Evolutionary conservation across 768 basidiomycete genomes (phyloP), one percentile per base, ranked within the genome.

Genomic region (Boletus huronensis): DNA sequence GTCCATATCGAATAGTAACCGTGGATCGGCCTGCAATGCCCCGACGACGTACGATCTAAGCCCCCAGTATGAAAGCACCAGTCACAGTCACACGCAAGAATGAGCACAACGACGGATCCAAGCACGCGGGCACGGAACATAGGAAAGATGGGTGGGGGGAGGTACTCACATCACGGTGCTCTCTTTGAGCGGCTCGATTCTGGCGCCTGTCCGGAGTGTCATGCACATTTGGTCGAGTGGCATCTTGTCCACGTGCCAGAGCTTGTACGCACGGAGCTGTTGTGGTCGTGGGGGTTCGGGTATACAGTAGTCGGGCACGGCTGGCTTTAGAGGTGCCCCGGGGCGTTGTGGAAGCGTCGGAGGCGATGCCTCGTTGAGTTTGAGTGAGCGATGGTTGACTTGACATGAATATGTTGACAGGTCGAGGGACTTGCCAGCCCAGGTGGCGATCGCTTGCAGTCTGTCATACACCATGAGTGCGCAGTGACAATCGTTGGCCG

Each of bases 401-500:
- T 72, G 65, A 19, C 61, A 52, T 5, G 74, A 70, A 45, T 63
- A 73, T 14, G 38, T 53, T 5, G 52, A 48, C 11, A 54, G 41
- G 13, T 60, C 53, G 38, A 75, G 39, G 26, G 47, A 47, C 28
- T 55, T 58, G 21, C 58, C 56, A 11, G 60, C 36, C 17, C 61
- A 49, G 17, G 54, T 43, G 2, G 76, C 76, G 5, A 75, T 70
- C 3, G 52, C 59, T 23, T 69, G 44, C n/a, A 82, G 48, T 36
- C 56, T 64, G 19, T 71, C 68, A 60, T 78, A 77, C 19, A 80
- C 74, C 62, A 73, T 70, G 14, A 82, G 63, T 5, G 75, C 77
- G 40, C 73, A 77, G 54, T 81, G 73, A 40, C 74, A 77, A 53
- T 81, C 80, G 55, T 81, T 81, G 0, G 80, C 79, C 2, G 80